Percentiles rank a stretch among this genome's conserved stretches.
Evolutionary conservation across 208 protist genomes (phyloP).

Genomic region (Leishmania major): DNA sequence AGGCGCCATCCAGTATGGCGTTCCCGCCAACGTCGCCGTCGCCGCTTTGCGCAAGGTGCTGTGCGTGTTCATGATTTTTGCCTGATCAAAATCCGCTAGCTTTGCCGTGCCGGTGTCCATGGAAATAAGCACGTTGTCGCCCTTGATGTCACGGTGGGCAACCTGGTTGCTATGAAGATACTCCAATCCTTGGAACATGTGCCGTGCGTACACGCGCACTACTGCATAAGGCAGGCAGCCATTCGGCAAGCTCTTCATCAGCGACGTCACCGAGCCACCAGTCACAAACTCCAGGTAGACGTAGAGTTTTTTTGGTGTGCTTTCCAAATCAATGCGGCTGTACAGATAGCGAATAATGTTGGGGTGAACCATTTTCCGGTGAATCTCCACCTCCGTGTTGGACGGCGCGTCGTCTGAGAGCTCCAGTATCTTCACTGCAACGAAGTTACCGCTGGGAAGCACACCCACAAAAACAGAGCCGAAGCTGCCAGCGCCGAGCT

Average conservation of each 20-base stretch:
- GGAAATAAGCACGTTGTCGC: slow-evolving; percentile 92
- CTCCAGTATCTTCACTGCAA: slow-evolving; percentile 90
- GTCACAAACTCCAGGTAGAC: slow-evolving; percentile 94
- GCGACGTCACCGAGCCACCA: slow-evolving; percentile 86
- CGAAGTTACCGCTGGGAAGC: slow-evolving; percentile 85
- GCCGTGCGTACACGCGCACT: slow-evolving; percentile 82
- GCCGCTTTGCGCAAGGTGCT: slow-evolving; percentile 82
- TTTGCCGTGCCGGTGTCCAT: slow-evolving; percentile 95
- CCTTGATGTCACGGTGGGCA: slow-evolving; percentile 92
- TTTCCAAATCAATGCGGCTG: slow-evolving; percentile 79
- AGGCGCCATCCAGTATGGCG: slow-evolving; percentile 92
- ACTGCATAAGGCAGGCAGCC: slow-evolving; percentile 74
- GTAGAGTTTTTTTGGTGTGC: slow-evolving; percentile 83
- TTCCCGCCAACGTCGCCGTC: slow-evolving; percentile 88
- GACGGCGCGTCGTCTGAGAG: slow-evolving; percentile 79
- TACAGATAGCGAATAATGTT: slow-evolving; percentile 93
- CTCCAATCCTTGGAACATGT: slow-evolving; percentile 89
- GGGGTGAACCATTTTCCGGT: slow-evolving; percentile 87
- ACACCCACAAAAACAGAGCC: slow-evolving; percentile 90
- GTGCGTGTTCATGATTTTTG: slow-evolving; percentile 92
- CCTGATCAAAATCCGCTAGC: slow-evolving; percentile 98
- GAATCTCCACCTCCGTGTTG: slow-evolving; percentile 91
- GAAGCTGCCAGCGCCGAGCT: slow-evolving; percentile 90
- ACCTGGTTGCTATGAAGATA: slow-evolving; percentile 91
- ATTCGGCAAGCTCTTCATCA: slow-evolving; percentile 89